These are phyloP conservation scores for Solanum hybrid DNA, from an alignment of 305 asterid species.

Conservation along the genomic window DNA sequence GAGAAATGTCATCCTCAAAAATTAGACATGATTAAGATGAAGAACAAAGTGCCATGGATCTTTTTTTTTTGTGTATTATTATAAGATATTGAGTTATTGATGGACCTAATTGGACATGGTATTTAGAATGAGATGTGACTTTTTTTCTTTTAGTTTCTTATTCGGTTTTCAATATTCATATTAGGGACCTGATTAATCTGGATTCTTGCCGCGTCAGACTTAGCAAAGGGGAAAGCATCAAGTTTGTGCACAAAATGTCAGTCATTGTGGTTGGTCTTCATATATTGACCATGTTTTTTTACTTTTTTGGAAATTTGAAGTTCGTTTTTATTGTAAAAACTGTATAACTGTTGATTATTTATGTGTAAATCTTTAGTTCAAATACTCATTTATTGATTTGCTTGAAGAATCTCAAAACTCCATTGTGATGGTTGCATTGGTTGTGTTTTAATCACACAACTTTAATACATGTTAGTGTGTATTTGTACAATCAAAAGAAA, in stretches of 20 bases:
- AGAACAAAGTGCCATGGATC: not conserved
- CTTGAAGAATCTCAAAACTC: not conserved
- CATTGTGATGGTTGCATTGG: not conserved
- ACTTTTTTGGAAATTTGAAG: not conserved
- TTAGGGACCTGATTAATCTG: not conserved
- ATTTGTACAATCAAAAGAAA: not conserved
- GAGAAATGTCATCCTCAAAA: not conserved
- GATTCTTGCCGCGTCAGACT: not conserved
- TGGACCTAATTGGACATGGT: not conserved
- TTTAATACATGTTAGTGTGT: not conserved
- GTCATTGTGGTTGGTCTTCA: not conserved
- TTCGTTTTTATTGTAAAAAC: not conserved
- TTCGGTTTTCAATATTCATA: not conserved
- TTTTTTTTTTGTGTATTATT: not conserved
- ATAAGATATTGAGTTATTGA: not conserved
- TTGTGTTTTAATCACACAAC: not conserved
- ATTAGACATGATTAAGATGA: not conserved
- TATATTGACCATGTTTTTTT: not conserved
- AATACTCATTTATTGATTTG: not conserved
- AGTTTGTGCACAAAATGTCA: not conserved
- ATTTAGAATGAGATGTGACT: not conserved
- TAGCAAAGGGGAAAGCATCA: not conserved
- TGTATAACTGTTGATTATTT: not conserved
- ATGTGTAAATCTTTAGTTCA: not conserved
- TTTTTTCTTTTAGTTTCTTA: not conserved